Evolutionary conservation across 768 basidiomycete genomes (phyloP).

Genomic region (Trametes sanguinea): DNA sequence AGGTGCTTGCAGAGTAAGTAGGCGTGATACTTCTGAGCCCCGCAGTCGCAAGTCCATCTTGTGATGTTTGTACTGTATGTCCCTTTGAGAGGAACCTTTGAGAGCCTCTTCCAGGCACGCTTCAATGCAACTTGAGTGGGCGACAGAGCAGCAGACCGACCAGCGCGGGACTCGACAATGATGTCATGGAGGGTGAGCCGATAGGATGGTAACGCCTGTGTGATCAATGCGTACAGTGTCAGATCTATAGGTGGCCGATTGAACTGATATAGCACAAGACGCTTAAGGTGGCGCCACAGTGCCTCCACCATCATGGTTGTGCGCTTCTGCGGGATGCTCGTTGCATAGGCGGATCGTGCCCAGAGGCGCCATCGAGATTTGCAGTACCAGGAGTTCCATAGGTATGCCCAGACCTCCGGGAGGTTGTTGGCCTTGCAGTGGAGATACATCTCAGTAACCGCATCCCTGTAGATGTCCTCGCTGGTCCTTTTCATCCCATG

Average conservation of each 20-base stretch:
- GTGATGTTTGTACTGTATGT: conserved; percentile 26
- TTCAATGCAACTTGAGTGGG: not conserved
- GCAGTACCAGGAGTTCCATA: not conserved
- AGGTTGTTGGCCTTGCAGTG: not conserved
- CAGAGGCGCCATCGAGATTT: not conserved
- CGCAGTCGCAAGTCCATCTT: conserved; percentile 35
- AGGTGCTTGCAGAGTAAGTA: conserved; percentile 15
- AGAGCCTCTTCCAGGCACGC: not conserved
- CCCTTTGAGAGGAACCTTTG: not conserved
- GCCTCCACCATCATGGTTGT: not conserved
- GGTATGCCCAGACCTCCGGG: not conserved
- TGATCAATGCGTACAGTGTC: not conserved
- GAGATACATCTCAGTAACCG: not conserved
- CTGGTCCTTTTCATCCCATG: not conserved
- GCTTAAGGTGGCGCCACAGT: not conserved
- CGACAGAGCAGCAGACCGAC: not conserved
- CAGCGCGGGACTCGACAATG: not conserved
- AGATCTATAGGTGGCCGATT: not conserved
- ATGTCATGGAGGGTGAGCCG: not conserved
- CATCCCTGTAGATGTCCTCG: not conserved
- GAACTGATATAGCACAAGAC: not conserved
- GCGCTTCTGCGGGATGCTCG: not conserved
- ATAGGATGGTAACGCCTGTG: not conserved
- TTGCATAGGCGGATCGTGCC: not conserved
- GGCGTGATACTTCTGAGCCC: conserved; percentile 30